Base-by-base conservation (phyloP, 208 protist species). In the Trypanosoma avium region DNA sequence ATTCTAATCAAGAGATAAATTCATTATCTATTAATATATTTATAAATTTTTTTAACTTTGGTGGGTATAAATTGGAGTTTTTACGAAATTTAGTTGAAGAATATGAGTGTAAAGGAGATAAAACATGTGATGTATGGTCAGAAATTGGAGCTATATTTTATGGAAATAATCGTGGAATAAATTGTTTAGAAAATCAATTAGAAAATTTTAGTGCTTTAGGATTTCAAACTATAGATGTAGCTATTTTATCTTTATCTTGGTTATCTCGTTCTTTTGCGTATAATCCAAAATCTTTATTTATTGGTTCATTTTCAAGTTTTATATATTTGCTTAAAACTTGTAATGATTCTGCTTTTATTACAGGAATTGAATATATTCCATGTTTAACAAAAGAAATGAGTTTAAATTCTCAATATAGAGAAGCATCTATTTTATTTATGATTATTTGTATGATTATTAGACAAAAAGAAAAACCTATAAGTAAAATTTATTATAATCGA, bases 281-380 rank as follows among this genome's bases (percentile, higher is more conserved):
- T 17, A 35, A 55, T 38, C 67, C 0, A 49, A 75, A 53, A 58
- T 56, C 38, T 35, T 40, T 38, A 33, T 77, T 47, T 55, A 40
- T 79, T 10, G 77, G 71, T 40, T 52, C 42, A 42, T 43, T 90
- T 13, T 75, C 70, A 13, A 65, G 81, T 57, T 63, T 90, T 24
- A 47, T 76, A 21, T 86, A 79, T 42, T 74, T 78, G 8, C 48
- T 92, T 22, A 71, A 76, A 45, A 75, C 53, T 21, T 84, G 81
- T 38, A 47, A 65, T 30, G 77, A 84, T 47, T 61, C 42, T 0
- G 59, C 67, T 35, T 85, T 92, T 61, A 42, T 86, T 19, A 45
- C 47, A 7, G 79, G 66, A 7, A n/a, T 92, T 26, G 70, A 79
- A 19, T 61, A 38, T 35, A 33, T 70, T 61, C 21, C 56, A 3